Base-by-base conservation (phyloP, 306 rosid species). In the Trichosanthes truncata region DNA sequence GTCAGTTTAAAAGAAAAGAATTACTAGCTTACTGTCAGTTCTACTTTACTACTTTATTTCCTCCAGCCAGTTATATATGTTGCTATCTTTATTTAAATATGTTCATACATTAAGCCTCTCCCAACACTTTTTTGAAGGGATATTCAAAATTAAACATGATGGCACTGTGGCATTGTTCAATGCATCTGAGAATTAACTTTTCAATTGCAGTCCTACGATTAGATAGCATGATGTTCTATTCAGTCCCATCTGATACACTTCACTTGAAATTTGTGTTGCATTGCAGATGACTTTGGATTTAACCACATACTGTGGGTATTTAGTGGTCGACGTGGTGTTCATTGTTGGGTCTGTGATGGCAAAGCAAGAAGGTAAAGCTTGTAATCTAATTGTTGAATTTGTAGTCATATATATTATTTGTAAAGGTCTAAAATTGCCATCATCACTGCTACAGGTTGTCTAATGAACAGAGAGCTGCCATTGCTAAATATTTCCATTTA, bases 281-380 rank as follows among this genome's bases (percentile, higher is more conserved):
- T 81, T 86, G 78, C 87, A 94, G 97, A 88, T 88, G 97, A 94
- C 85, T 94, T 94, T 82, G 97, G 94, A 74, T 90, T 92, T 83
- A 87, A 85, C 56, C 98, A 92, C 87, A 86, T 94, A 78, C 91
- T 92, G 13, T 94, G 98, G 98, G 97, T 86, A 49, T 94, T 85
- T 84, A 94, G 98, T 85, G 98, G 98, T 40, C 88, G 97, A 18
- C 93, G 97, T 79, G 98, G 97, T 56, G 97, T 94, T 85, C 98
- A 92, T 78, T 94, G 96, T 82, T 95, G 99, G 99, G 97, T 93
- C 73, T 95, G 97, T 87, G 97, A 91, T 86, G 84, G 85, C 80
- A 94, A 84, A 85, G 97, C 98, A 48, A 87, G 98, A 85, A 89
- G 95, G 98, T 94, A 69, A 68, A 57, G 68, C 63, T 73, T 65